Evolutionary conservation across 352 stramenopile species (phyloP).

Genomic region (Phytophthora pistaciae): DNA sequence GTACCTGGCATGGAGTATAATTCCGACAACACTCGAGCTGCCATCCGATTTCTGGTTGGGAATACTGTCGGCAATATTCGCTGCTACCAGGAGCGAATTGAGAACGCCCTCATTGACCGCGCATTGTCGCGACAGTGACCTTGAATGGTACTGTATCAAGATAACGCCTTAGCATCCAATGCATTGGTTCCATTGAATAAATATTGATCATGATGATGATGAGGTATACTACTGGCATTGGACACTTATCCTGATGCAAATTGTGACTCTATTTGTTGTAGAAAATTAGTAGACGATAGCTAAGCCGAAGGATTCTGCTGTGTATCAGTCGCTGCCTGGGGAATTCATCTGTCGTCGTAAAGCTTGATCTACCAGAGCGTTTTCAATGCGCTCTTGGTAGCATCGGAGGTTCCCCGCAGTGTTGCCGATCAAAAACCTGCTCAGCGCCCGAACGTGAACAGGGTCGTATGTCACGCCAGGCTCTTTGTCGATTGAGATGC

Average conservation of each 20-base stretch:
- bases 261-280: background rate
- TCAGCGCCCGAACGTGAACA: slow-evolving; percentile 39
- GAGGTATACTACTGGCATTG: background rate
- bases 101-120: slow-evolving; percentile 45
- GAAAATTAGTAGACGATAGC: background rate
- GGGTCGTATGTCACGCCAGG: slow-evolving; percentile 29
- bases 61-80: slow-evolving; percentile 39
- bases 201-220: no score
- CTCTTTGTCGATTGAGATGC: slow-evolving; percentile 57
- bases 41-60: slow-evolving; percentile 44
- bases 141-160: no score
- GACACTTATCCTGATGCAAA: background rate
- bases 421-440: slow-evolving; percentile 52
- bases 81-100: slow-evolving; percentile 47
- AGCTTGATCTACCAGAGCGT: slow-evolving; percentile 36
- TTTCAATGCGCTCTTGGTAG: slow-evolving; percentile 58
- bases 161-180: no score
- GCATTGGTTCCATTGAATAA: no score
- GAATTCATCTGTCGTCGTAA: slow-evolving; percentile 4
- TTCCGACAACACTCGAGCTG: slow-evolving; percentile 39
- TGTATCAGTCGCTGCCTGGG: background rate
- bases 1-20: slow-evolving; percentile 24
- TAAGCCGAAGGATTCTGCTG: background rate
- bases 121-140: background rate
- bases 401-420: slow-evolving; percentile 44